Base-by-base conservation (phyloP, 768 basidiomycete species). In the Boletus eberwhitei region DNA sequence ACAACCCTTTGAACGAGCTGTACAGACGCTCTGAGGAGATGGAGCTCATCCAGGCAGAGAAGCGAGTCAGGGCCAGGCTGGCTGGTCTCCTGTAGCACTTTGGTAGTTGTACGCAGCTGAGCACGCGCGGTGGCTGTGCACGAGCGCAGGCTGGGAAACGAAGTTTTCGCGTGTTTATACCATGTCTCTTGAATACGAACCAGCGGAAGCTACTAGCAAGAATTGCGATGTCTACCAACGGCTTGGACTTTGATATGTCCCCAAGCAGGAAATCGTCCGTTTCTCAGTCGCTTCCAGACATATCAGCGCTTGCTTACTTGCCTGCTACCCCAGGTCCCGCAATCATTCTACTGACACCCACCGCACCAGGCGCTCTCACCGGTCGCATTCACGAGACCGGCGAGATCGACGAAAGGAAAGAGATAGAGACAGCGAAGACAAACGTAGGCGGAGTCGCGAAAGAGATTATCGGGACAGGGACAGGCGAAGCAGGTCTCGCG, bases 271-370 rank as follows among this genome's bases (percentile, higher is more conserved):
- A 79, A 64, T 85, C 84, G 85, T 87, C 63, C 53, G 84, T 66
- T 39, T 77, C 24, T 57, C 50, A 53, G 26, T 41, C 42, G 44
- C 42, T 47, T 35, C 22, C 31, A 49, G 37, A 40, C 17, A 2
- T 51, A 7, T 19, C 8, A 24, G 11, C 22, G 38, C 11, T 54
- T 44, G 22, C 56, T 59, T 2, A 61, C 55, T 48, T 53, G 51
- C 31, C 42, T 35, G 45, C 58, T 53, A 26, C 44, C 14, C 36
- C 55, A 85, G 85, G 52, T 86, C 85, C 57, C 84, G 87, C 62
- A 86, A 86, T 66, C 82, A 83, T 68, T 90, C 89, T 4, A 84
- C 84, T 36, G 88, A 90, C 67, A 91, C 88, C 11, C 82, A 84
- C 60, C 83, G 81, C 41, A 90, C 88, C 21, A 79, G 77, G 60